Base-by-base conservation (phyloP, 75 land plant genomes). In the Sequoiadendron giganteum region DNA sequence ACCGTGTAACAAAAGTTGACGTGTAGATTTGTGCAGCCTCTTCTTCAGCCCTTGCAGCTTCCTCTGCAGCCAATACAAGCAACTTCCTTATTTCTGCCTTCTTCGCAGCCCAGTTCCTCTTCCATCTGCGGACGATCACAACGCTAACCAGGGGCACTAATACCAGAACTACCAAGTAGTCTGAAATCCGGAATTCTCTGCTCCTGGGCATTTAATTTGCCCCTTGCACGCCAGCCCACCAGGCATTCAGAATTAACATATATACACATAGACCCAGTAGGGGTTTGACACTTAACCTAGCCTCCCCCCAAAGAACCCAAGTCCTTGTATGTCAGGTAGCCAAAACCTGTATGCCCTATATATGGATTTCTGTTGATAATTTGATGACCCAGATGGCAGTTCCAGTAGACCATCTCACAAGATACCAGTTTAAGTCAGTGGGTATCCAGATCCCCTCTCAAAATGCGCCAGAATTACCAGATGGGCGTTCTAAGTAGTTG, bases 1-100 rank as follows among this genome's bases (percentile, higher is more conserved):
- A 85, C 43, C 55, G 83, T 39, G 85, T 32, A 21, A 43, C 21
- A 18, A 58, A 55, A 68, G 61, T 43, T 68, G 72, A 88, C 43
- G 40, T 39, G 83, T 83, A 90, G 78, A 89, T 72, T 72, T n/a
- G 85, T 21, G 49, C 87, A 11, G 87, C 87, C 86, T 91, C 91
- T 38, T 70, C 81, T 91, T 94, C 95, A 30, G 85, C 94, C 75
- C 91, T 87, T 38, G 91, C 91, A 36, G 93, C 86, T 88, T 92
- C 94, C 45, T 92, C 91, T 30, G 92, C 90, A n/a, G 95, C 95
- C 86, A 92, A 88, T 7, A 82, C 19, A 90, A 93, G 83, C 14
- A 93, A 87, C 81, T 91, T 89, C 86, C 78, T 61, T 70, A 95
- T 92, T 92, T 95, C 94, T 85, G 47, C 88, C 70, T 61, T 86